Base-by-base conservation (phyloP, 352 stramenopile species). In the Phytopythium ostracodes region DNA sequence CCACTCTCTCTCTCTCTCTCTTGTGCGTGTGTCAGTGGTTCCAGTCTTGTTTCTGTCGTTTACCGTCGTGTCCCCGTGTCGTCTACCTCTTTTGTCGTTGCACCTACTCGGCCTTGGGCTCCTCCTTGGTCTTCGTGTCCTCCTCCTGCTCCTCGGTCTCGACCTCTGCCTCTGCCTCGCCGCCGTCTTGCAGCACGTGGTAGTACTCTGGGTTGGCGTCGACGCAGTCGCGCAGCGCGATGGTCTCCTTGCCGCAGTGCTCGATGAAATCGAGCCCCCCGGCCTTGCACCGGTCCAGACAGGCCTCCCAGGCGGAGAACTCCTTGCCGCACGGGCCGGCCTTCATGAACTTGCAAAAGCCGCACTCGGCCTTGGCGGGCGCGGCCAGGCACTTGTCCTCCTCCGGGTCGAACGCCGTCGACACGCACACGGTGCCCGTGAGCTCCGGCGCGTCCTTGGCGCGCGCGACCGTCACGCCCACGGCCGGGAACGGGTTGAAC, bases 311-410 rank as follows among this genome's bases (percentile, higher is more conserved):
- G 33, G 80, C 74, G 43, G 76, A 82, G 65, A 96, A 96, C 66
- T 91, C 70, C 33, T 68, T 68, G 50, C 84, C 87, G 60, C 88
- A 96, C 54, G 88, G 88, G 0, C 88, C 88, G 25, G 84, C 85
- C 72, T 95, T 94, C 86, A 96, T 96, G 68, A 96, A 96, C 70
- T 93, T 92, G 70, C 88, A 96, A 62, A 94, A 96, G 59, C 86
- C 87, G 60, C 88, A 96, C 72, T 96, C 88, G 36, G 84, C 71
- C 66, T 96, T 93, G n/a, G 64, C 72, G 2, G 67, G 66, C n/a
- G 64, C 71, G 3, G 63, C 69, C n/a, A 67, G 42, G 60, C 85
- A 94, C 59, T 71, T 55, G 20, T 77, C 76, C 11, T 66, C 77
- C 33, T 71, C 64, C 1, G 68, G 54, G 62, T 94, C 85, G 60